Conservation (phyloP, 2,329 filamentous ascomycete genomes). For the Ascomycota sp. region DNA sequence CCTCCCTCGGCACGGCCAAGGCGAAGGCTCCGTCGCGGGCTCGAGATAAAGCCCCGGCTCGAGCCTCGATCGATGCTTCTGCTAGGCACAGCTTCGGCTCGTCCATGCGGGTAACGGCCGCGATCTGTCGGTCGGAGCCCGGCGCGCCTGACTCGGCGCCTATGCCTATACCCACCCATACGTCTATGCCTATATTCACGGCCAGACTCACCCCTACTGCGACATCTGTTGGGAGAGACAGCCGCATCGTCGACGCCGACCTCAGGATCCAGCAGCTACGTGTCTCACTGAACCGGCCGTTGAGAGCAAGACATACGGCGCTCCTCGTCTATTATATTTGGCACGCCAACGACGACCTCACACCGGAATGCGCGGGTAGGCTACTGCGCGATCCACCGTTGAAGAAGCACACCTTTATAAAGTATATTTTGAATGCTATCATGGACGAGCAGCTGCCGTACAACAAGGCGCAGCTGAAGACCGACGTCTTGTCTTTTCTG, state of each 20-base stretch:
- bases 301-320: constrained; percentile 10
- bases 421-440: constrained; percentile 38
- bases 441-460: constrained; percentile 28
- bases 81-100: too few relatives aligned
- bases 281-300: constrained; percentile 6
- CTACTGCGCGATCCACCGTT: constrained; percentile 42
- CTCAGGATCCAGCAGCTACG: constrained; percentile 16
- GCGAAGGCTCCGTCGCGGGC: background rate
- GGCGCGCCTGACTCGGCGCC: too few relatives aligned
- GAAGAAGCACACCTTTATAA: constrained; percentile 29
- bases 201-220: too few relatives aligned
- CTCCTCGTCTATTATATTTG: constrained; percentile 45
- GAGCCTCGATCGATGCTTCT: background rate
- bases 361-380: constrained; percentile 26
- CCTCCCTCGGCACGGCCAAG: constrained; percentile 33
- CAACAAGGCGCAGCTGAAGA: constrained; percentile 21
- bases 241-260: constrained; percentile 23
- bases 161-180: too few relatives aligned
- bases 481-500: constrained; percentile 21
- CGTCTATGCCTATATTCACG: too few relatives aligned
- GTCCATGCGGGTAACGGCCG: too few relatives aligned
- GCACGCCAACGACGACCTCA: constrained; percentile 29
- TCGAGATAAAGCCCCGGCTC: background rate
- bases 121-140: too few relatives aligned
- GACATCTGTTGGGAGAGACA: constrained; percentile 10